phyloP scores from a whole-genome alignment of 1,284 basidiomycete genomes.

The Rhodotorula sp. region DNA sequence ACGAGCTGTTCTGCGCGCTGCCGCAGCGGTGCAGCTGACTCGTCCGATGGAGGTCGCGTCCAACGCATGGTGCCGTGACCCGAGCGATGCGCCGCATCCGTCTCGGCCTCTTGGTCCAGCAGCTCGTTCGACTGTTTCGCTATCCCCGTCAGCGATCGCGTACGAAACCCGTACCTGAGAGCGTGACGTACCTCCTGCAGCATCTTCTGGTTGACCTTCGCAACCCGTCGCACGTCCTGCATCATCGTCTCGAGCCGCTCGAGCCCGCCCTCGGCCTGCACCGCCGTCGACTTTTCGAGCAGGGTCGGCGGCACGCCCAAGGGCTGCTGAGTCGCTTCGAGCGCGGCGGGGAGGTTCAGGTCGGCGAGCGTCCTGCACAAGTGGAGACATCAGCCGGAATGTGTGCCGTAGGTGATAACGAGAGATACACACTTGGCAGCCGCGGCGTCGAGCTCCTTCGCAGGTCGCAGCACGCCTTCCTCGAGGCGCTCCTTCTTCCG shows the following conservation, averaged over 20 bases:
- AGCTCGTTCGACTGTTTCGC: constrained; percentile 73
- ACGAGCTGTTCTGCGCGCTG: constrained; percentile 71
- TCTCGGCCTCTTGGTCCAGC: constrained; percentile 82
- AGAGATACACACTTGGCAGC: constrained; percentile 61
- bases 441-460: constrained; percentile 65
- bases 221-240: constrained; percentile 70
- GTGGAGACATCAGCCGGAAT: background rate
- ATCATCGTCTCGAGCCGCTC: constrained; percentile 70
- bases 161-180: background rate
- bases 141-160: background rate
- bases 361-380: constrained; percentile 64
- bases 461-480: constrained; percentile 64
- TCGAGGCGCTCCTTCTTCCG: constrained; percentile 72
- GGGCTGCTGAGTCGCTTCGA: constrained; percentile 85
- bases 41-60: constrained; percentile 66
- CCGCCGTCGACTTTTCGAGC: constrained; percentile 80
- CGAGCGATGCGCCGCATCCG: constrained; percentile 67
- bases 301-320: constrained; percentile 85
- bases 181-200: constrained; percentile 67
- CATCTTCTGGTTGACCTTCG: constrained; percentile 63
- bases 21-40: constrained; percentile 73
- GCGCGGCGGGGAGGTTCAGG: constrained; percentile 77
- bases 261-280: constrained; percentile 74
- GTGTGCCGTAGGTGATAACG: background rate
- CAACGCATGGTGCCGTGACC: constrained; percentile 57